Base-by-base conservation (phyloP, 2,329 filamentous ascomycete genomes). In the Tolypocladium cylindrosporum region DNA sequence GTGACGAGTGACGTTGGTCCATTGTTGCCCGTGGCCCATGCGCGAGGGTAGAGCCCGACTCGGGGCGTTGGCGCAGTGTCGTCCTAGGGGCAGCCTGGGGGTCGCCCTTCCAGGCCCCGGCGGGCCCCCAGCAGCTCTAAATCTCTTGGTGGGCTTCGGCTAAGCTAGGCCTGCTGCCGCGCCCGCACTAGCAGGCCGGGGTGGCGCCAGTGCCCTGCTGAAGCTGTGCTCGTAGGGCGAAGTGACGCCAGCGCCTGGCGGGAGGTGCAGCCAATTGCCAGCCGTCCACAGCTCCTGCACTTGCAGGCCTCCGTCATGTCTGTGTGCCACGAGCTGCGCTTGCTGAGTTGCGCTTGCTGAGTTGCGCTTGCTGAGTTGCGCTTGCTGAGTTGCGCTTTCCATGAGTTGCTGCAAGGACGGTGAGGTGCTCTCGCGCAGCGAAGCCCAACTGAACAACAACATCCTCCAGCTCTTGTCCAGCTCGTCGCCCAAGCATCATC, bases 91-190 rank as follows among this genome's bases (percentile, higher is more conserved):
- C 27, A 27, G 24, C 24, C 24, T 27, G 24, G 24, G 24, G 24
- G 27, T 37, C 13, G 14, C 53, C 7, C 3, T 37, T 56, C 55
- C 16, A 24, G 27, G 42, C 11, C 39, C 37, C 10, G 27, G 19
- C 55, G 7, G 10, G 54, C n/a, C 3, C 42, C 54, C 54, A 48
- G 54, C 31, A 39, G 41, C 55, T 43, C 41, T 45, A 50, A 40
- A 24, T 19, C 14, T 19, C 48, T 10, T 27, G 56, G 51, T 34
- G 56, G 39, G 40, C 56, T 54, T 58, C 54, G 57, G 57, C 52
- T 58, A 34, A n/a, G 53, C 57, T 50, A 36, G 53, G 53, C 42
- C 24, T 31, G 57, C 42, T 58, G 36, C 57, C 57, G 57, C 57
- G 57, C 52, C 39, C 43, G 43, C 57, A 39, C 57, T 58, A 58